These are phyloP conservation scores for Pseudogymnoascus sp. DNA, from an alignment of 2,329 filamentous ascomycete genomes.

Conservation along the genomic window DNA sequence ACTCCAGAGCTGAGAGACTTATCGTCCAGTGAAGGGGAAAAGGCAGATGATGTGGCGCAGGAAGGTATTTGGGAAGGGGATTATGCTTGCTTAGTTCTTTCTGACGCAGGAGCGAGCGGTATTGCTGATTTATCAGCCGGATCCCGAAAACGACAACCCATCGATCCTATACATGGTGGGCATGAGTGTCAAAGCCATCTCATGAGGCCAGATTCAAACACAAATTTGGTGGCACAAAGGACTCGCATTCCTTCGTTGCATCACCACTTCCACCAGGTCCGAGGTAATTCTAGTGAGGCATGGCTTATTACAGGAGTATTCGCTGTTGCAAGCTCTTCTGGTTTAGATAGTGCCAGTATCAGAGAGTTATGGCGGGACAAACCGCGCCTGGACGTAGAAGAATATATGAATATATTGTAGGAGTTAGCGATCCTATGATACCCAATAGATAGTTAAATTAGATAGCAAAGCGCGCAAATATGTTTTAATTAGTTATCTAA, in stretches of 20 bases:
- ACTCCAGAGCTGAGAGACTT: background rate
- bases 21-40: background rate
- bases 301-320: background rate
- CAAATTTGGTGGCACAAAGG: conserved; percentile 24
- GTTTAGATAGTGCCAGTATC: background rate
- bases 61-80: background rate
- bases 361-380: background rate
- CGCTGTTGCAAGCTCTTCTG: background rate
- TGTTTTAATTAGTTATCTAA: background rate
- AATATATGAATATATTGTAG: background rate
- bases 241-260: conserved; percentile 23
- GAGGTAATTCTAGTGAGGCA: background rate
- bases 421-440: background rate
- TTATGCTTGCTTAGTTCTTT: conserved; percentile 12
- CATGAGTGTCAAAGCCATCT: background rate
- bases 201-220: conserved; percentile 28
- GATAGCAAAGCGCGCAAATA: background rate
- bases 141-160: background rate
- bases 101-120: conserved; percentile 14
- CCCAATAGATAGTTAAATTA: background rate
- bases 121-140: background rate
- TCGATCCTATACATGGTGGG: background rate
- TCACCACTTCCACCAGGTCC: background rate
- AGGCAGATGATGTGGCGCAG: background rate
- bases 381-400: background rate